Base-by-base conservation (phyloP, 1,284 basidiomycete species). In the Schizophyllum amplum region DNA sequence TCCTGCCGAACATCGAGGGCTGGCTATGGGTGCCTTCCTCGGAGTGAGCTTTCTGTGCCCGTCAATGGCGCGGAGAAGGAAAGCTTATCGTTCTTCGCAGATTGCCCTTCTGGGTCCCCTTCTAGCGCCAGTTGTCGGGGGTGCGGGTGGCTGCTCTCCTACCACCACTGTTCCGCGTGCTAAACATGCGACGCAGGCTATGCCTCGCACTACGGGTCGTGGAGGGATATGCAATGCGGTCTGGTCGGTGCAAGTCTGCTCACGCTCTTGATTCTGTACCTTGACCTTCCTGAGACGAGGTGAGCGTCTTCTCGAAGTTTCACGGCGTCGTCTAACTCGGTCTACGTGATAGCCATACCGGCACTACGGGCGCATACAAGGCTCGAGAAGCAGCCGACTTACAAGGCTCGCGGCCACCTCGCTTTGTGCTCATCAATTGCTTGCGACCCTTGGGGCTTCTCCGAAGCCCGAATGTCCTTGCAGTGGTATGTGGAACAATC, bases 271-370 rank as follows among this genome's bases (percentile, higher is more conserved):
- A 64, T 78, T 6, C 73, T 84, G 26, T 65, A 72, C 5, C 54
- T 81, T 20, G 76, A 80, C 56, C 75, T 90, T 17, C 90, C 90
- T 0, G 91, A 93, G 66, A 92, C 90, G 1, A 78, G 76, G 17
- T 50, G 11, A n/a, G 13, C 11, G n/a, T 5, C 21, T 2, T 4
- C 48, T 24, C 48, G n/a, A n/a, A n/a, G n/a, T 20, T 21, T 21
- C 13, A 20, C 3, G 20, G 13, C 3, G 17, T 42, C 48, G 21
- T 21, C 5, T 3, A 24, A 50, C 13, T 50, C 24, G 11, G 11
- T 15, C 15, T 22, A 3, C 9, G 9, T 50, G 15, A 11, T 20
- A 50, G 48, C 24, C 84, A 86, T 63, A 71, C 81, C 54, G 65
- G 7, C 11, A 42, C 13, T 17, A 42, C 33, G 33, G 33, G 72